Base-by-base conservation (phyloP, 371 early-diverging fungal genomes). In the Nematocida sp. region DNA sequence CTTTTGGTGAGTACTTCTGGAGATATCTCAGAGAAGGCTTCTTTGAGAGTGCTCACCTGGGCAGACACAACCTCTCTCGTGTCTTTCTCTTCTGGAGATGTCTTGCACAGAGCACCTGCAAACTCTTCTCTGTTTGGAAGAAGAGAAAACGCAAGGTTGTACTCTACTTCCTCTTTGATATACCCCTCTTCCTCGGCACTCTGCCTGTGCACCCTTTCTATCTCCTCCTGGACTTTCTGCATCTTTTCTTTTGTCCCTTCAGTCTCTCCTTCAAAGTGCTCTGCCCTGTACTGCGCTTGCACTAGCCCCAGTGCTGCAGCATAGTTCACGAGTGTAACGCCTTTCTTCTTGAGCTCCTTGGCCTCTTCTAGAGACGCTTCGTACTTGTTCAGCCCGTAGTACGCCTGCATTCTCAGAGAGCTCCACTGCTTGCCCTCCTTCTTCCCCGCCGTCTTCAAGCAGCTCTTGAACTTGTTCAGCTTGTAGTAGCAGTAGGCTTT, bases 401-500 rank as follows among this genome's bases (percentile, higher is more conserved):
- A 55, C 52, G 48, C 52, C 46, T 66, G 66, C 55, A 52, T 56
- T 48, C 66, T 66, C 7, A 66, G 40, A 4, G 45, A n/a, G 25
- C 29, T 46, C 66, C 66, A 66, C 15, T 37, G 31, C 23, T 31
- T 34, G 17, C 55, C 53, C 29, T 66, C 37, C 46, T 66, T 66
- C 13, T 48, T 53, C 45, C 45, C 56, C 1, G 66, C 66, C 0
- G 66, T 66, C n/a, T 66, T 29, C 32, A 66, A 31, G 27, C 52
- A 49, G 0, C 27, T 13, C 56, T 55, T 37, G 66, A 54, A 66
- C 43, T 55, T 66, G 45, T 29, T 52, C 55, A 66, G 36, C 56
- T 55, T 66, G 56, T 66, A 66, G 45, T 55, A 66, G 46, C 66
- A 66, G 56, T 66, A 66, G 17, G 38, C 66, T 34, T 66, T 66